phyloP scores from a whole-genome alignment of 305 asterid species.

The Solanum hybrid region DNA sequence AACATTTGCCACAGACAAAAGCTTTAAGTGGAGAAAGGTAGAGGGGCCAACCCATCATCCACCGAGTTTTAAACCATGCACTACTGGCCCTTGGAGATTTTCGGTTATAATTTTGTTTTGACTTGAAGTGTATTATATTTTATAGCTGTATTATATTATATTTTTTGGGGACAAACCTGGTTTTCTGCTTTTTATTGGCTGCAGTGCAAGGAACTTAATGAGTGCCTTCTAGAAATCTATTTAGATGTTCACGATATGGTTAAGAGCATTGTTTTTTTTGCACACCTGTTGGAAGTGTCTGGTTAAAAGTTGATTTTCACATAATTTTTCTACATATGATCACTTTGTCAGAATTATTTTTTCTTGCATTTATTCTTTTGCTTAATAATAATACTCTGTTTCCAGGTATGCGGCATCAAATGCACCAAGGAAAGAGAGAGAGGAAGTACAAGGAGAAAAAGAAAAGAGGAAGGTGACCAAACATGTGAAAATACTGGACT shows the following conservation, averaged over 20 bases:
- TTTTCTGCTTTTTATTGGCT: not conserved
- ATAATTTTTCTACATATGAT: not conserved
- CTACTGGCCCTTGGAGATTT: not conserved
- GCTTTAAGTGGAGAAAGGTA: not conserved
- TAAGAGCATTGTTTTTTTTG: not conserved
- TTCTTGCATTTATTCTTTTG: not conserved
- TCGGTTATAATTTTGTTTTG: not conserved
- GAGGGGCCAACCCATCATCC: not conserved
- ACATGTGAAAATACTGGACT: not conserved
- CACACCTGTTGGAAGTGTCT: not conserved
- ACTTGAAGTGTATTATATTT: not conserved
- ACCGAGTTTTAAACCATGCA: not conserved
- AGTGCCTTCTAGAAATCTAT: not conserved
- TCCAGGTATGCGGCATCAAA: not conserved
- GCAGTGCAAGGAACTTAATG: not conserved
- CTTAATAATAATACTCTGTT: not conserved
- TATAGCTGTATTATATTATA: not conserved
- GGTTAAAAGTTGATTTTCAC: not conserved
- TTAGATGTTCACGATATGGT: not conserved
- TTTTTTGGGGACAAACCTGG: not conserved
- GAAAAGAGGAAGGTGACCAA: not conserved
- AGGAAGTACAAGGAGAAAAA: not conserved
- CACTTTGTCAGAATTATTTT: not conserved
- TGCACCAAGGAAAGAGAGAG: not conserved
- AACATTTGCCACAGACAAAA: not conserved